phyloP scores from a whole-genome alignment of 192 early-diverging fungal genomes.

The Coemansia sp. region DNA sequence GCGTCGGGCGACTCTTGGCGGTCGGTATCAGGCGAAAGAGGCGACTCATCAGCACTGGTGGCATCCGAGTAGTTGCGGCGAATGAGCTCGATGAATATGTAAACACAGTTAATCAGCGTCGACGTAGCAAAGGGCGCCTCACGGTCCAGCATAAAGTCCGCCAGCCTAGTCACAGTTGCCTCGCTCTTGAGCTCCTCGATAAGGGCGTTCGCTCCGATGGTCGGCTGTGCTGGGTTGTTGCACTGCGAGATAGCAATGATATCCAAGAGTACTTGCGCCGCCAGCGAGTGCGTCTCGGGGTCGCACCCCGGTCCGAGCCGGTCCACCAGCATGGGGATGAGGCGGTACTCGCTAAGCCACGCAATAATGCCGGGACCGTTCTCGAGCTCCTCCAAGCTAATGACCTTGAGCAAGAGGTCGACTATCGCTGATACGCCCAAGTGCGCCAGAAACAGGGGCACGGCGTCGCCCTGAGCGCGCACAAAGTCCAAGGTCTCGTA shows the following conservation, averaged over 20 bases:
- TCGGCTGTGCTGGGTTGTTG: conserved; percentile 62
- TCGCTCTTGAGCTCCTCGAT: conserved; percentile 73
- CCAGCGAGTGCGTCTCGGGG: conserved; percentile 78
- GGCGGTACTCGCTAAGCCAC: conserved; percentile 83
- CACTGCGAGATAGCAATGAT: conserved; percentile 80
- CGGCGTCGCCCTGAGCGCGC: conserved; percentile 69
- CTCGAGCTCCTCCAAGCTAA: conserved; percentile 87
- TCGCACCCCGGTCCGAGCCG: conserved; percentile 78
- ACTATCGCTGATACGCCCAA: conserved; percentile 84
- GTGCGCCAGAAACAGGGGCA: conserved; percentile 77
- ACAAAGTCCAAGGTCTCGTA: conserved; percentile 88
- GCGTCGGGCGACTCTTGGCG: not conserved
- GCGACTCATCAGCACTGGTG: not conserved
- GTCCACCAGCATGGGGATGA: conserved; percentile 76
- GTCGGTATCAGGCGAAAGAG: conserved; percentile 4
- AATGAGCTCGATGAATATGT: conserved; percentile 97
- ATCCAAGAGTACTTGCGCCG: conserved; percentile 77
- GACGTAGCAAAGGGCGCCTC: conserved; percentile 78
- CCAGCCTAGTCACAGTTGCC: conserved; percentile 71
- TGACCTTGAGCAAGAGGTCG: conserved; percentile 89
- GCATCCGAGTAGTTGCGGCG: conserved; percentile 80
- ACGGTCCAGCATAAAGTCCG: conserved; percentile 81
- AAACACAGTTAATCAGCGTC: conserved; percentile 89
- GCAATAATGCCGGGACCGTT: conserved; percentile 83
- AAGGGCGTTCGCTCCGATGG: conserved; percentile 64